Evolutionary conservation across 345 rosid species (phyloP).

Genomic region (Microthlaspi erraticum): DNA sequence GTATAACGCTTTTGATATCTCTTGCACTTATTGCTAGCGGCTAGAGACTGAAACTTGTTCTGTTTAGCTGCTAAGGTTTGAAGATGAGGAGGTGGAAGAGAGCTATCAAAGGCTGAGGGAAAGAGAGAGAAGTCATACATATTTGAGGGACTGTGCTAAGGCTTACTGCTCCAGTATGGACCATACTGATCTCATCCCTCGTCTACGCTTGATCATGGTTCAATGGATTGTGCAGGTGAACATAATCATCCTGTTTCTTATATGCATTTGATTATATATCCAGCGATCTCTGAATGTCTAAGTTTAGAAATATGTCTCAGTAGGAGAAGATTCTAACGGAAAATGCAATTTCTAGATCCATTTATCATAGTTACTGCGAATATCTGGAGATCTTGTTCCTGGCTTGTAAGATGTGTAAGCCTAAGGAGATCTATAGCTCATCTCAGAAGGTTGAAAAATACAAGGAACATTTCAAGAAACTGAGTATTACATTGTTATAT

Average conservation of each 20-base stretch:
- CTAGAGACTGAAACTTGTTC: constrained; percentile 25
- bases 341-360: too few relatives aligned
- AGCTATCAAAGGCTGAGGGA: constrained; percentile 68
- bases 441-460: constrained; percentile 14
- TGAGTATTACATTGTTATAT: constrained; percentile 15
- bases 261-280: constrained; percentile 4
- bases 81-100: constrained; percentile 70
- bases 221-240: constrained; percentile 92
- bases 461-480: constrained; percentile 19
- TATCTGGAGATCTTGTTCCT: too few relatives aligned
- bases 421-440: constrained; percentile 24
- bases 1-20: constrained; percentile 18
- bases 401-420: constrained; percentile 2
- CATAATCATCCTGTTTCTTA: constrained; percentile 7
- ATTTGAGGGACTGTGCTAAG: constrained; percentile 64
- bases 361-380: too few relatives aligned
- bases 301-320: constrained; percentile 16
- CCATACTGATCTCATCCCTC: constrained; percentile 56
- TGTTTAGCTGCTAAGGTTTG: constrained; percentile 50
- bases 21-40: constrained; percentile 12
- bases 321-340: constrained; percentile 11
- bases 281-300: constrained; percentile 22
- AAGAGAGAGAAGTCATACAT: constrained; percentile 71
- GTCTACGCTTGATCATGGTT: constrained; percentile 69
- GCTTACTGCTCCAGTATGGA: constrained; percentile 56